A percentile compares a stretch with the other conserved stretches of the same genome.
These are phyloP conservation scores for Rutstroemia sydowiana DNA, from an alignment of 2,329 filamentous ascomycete species.

Conservation along the genomic window DNA sequence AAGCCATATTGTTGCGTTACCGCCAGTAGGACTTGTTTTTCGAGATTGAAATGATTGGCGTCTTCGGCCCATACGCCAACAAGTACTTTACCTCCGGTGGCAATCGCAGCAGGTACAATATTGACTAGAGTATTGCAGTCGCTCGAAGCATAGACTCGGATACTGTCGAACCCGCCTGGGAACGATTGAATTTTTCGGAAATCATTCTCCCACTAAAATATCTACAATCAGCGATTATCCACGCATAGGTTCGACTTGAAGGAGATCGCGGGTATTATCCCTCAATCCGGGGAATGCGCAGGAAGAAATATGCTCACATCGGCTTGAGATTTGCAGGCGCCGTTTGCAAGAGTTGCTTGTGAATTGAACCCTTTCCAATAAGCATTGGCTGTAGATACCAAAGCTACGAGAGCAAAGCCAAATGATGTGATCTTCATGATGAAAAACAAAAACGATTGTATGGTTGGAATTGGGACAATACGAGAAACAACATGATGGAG, in stretches of 20 bases:
- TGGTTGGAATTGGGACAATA: neutral
- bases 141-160: slow-evolving; percentile 54
- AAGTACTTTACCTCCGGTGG: slow-evolving; percentile 52
- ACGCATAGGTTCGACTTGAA: too few relatives aligned
- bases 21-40: slow-evolving; percentile 52
- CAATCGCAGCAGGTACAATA: slow-evolving; percentile 50
- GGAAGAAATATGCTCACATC: too few relatives aligned
- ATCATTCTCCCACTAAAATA: slow-evolving; percentile 62
- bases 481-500: neutral
- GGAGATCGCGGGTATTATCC: too few relatives aligned
- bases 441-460: slow-evolving; percentile 3
- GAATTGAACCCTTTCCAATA: slow-evolving; percentile 38
- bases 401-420: slow-evolving; percentile 29
- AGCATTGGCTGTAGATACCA: slow-evolving; percentile 28
- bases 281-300: too few relatives aligned
- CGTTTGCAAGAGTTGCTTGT: slow-evolving; percentile 36
- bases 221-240: too few relatives aligned
- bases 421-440: slow-evolving; percentile 22
- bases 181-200: slow-evolving; percentile 43
- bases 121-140: slow-evolving; percentile 43
- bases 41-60: slow-evolving; percentile 46
- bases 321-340: slow-evolving; percentile 57
- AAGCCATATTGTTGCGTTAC: slow-evolving; percentile 49
- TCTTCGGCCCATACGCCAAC: slow-evolving; percentile 59
- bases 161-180: slow-evolving; percentile 45